Conservation (phyloP, 306 rosid species). For the Dryas alaskensis region DNA sequence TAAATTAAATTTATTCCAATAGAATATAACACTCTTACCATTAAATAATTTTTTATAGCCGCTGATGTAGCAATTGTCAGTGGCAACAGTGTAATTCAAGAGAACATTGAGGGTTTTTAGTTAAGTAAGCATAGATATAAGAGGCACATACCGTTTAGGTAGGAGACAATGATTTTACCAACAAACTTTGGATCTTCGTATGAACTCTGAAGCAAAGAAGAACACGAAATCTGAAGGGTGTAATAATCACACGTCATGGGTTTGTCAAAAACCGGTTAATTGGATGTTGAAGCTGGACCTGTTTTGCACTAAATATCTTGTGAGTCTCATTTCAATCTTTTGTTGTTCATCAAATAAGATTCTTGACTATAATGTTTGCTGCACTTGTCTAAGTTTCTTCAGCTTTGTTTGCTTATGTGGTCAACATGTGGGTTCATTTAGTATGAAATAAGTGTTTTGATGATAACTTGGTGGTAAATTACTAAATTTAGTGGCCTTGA, state of each 20-base stretch:
- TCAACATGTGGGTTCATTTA: constrained; percentile 1
- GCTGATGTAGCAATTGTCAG: not conserved
- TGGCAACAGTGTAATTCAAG: constrained; percentile 30
- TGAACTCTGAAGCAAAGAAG: constrained; percentile 14
- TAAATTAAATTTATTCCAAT: no score
- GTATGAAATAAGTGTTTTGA: constrained; percentile 4
- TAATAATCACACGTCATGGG: not conserved
- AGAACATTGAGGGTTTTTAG: constrained; percentile 4
- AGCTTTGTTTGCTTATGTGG: constrained; percentile 8
- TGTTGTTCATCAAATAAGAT: constrained; percentile 21
- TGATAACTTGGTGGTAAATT: constrained; percentile 6
- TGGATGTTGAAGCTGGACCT: constrained; percentile 22
- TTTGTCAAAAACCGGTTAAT: constrained; percentile 13
- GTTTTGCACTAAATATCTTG: constrained; percentile 17
- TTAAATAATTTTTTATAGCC: not conserved
- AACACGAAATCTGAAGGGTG: constrained; percentile 16
- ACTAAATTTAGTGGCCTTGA: constrained; percentile 10
- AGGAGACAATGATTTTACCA: constrained; percentile 19
- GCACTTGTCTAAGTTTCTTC: constrained; percentile 5
- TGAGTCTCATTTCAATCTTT: constrained; percentile 15
- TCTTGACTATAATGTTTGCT: constrained; percentile 16
- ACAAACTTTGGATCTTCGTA: constrained; percentile 19
- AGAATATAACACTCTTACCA: no score
- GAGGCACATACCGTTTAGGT: not conserved
- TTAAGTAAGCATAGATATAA: constrained; percentile 9